Conservation (phyloP, 1,284 basidiomycete genomes). For the Psilocybe mexicana region DNA sequence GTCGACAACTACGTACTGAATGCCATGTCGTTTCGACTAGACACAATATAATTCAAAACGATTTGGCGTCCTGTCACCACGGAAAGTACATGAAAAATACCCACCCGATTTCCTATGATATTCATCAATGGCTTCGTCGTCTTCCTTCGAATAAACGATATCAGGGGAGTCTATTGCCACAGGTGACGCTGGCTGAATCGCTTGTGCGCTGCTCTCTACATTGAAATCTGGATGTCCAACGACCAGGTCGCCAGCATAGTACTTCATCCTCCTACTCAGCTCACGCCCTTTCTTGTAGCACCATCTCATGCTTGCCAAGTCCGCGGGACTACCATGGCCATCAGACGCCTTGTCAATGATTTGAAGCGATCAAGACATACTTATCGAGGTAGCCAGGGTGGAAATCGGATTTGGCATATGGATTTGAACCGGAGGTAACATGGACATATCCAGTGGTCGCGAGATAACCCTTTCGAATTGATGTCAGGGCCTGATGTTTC, state of each 20-base stretch:
- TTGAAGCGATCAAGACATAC: neutral
- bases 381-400: conserved; percentile 30
- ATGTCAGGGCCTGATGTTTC: neutral
- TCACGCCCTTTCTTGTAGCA: conserved; percentile 62
- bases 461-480: conserved; percentile 37
- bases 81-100: neutral
- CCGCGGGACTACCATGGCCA: neutral
- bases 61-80: too few relatives aligned
- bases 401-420: conserved; percentile 38
- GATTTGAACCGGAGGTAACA: conserved; percentile 39
- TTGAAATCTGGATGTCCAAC: conserved; percentile 51
- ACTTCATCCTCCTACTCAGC: conserved; percentile 54
- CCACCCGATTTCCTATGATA: conserved; percentile 32
- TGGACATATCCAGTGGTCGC: conserved; percentile 43
- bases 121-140: conserved; percentile 53
- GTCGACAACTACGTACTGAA: conserved; percentile 38
- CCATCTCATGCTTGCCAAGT: conserved; percentile 35
- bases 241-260: conserved; percentile 53
- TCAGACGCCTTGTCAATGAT: neutral
- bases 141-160: conserved; percentile 55
- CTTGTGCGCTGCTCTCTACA: conserved; percentile 41
- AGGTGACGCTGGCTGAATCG: conserved; percentile 25
- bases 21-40: conserved; percentile 54
- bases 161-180: conserved; percentile 44
- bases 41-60: neutral